Evolutionary conservation across 345 rosid species (phyloP), one percentile per base, ranked within the genome.

Genomic region (Noccaea bulbosa): DNA sequence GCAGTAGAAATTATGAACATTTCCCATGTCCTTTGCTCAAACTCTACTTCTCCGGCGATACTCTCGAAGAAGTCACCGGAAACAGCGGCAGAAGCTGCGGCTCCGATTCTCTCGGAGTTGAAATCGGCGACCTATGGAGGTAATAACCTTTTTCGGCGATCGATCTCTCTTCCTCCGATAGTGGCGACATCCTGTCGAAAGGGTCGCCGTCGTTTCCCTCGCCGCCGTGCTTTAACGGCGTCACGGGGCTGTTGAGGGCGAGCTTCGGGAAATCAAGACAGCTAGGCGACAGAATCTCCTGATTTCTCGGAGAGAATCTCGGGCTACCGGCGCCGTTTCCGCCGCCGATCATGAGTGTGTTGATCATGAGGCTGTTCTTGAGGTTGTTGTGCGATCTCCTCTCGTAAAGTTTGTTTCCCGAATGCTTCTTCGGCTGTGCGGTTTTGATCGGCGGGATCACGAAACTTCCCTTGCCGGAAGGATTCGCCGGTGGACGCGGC

Each of bases 181-280:
- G 79, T 17, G 94, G 85, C 1, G 97, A 86, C 50, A 83, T 75
- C 81, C 71, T 84, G 50, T 82, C 78, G 34, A 91, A 87, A 11
- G 91, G 85, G 75, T 91, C 96, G 7, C 81, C 87, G 20, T 51
- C 69, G 78, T 68, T 72, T 2, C 76, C 75, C 12, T 47, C 56
- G 11, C 47, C 63, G 2, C 50, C 73, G 44, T 71, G 71, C 15
- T 78, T 86, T 30, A 87, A 64, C 43, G 97, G 90, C 15, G 99
- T 93, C 35, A 93, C 96, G 14, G 97, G 98, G 44, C 96, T 91
- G 72, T 92, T 87, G n/a, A 94, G 90, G 0, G 88, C 86, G 8
- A 94, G 88, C 71, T 85, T 92, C 0, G 99, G 98, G 72, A 94
- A 94, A 24, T 91, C 95, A 46, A 94, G 96, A 87, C 88, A 68